Conservation (phyloP, 1,284 basidiomycete genomes). For the Apiotrichum domesticum region DNA sequence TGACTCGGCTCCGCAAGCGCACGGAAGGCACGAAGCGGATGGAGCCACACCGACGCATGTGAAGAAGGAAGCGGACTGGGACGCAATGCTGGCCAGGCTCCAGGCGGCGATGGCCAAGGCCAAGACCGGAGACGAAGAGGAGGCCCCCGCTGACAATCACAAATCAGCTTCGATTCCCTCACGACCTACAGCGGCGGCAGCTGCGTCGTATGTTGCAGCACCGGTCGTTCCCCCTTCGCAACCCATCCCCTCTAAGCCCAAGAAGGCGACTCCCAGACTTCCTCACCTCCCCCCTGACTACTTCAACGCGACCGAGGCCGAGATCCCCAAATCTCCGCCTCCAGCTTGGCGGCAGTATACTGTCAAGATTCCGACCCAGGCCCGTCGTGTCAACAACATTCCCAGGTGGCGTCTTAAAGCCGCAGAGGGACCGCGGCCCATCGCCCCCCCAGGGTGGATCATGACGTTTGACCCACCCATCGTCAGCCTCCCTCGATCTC, state of each 20-base stretch:
- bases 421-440: constrained; percentile 12
- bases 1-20: not conserved
- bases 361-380: constrained; percentile 57
- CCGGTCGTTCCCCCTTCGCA: not conserved
- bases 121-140: constrained; percentile 46
- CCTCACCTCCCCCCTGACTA: constrained; percentile 21
- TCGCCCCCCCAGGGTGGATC: constrained; percentile 58
- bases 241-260: not conserved
- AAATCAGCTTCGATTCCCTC: not conserved
- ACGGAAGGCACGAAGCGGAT: not conserved
- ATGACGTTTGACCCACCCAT: constrained; percentile 71
- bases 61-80: constrained; percentile 60
- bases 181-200: not conserved
- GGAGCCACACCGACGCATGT: constrained; percentile 9
- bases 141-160: not conserved
- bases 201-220: not conserved
- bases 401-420: constrained; percentile 16
- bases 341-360: constrained; percentile 54
- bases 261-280: constrained; percentile 5
- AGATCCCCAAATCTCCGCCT: constrained; percentile 43
- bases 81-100: constrained; percentile 80
- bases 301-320: constrained; percentile 36
- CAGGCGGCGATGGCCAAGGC: constrained; percentile 67
- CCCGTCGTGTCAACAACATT: constrained; percentile 18
- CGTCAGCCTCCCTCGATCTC: constrained; percentile 55